Percentiles rank a stretch among this genome's conserved stretches.
phyloP scores from a whole-genome alignment of 345 rosid genomes.

The Gossypium australe region DNA sequence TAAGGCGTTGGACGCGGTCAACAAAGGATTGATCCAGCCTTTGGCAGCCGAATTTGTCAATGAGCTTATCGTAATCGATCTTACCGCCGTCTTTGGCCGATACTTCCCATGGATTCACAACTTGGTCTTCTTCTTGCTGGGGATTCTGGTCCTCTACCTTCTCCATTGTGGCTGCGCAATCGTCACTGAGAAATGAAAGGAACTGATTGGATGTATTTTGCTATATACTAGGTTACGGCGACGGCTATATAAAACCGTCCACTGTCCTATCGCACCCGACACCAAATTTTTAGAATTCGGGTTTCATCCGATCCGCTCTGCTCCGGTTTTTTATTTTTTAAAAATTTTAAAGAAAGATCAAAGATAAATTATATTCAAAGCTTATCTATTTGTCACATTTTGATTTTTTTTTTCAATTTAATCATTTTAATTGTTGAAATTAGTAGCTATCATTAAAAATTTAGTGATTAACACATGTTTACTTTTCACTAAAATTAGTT shows the following conservation, averaged over 20 bases:
- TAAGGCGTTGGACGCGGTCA: conserved; percentile 70
- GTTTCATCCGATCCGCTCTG: background rate
- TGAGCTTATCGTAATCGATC: conserved; percentile 88
- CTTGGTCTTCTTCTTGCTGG: conserved; percentile 38
- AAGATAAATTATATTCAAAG: too few relatives aligned
- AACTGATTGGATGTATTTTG: background rate
- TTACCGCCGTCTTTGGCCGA: conserved; percentile 60
- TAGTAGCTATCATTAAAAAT: too few relatives aligned
- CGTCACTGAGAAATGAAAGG: background rate
- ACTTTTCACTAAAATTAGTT: too few relatives aligned
- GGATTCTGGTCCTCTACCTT: conserved; percentile 19
- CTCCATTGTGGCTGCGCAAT: conserved; percentile 21
- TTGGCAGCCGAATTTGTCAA: conserved; percentile 86
- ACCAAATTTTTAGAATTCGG: background rate
- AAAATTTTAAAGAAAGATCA: too few relatives aligned
- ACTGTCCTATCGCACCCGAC: background rate
- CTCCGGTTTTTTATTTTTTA: background rate
- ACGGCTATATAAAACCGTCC: background rate
- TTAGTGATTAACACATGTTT: too few relatives aligned
- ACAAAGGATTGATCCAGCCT: conserved; percentile 53
- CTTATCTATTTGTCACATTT: too few relatives aligned
- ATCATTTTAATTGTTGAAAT: too few relatives aligned
- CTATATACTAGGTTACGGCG: background rate
- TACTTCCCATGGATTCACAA: conserved; percentile 94
- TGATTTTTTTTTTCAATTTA: too few relatives aligned